These are phyloP conservation scores for Fraxinus dipetala DNA, from an alignment of 305 asterid genomes.

Conservation along the genomic window DNA sequence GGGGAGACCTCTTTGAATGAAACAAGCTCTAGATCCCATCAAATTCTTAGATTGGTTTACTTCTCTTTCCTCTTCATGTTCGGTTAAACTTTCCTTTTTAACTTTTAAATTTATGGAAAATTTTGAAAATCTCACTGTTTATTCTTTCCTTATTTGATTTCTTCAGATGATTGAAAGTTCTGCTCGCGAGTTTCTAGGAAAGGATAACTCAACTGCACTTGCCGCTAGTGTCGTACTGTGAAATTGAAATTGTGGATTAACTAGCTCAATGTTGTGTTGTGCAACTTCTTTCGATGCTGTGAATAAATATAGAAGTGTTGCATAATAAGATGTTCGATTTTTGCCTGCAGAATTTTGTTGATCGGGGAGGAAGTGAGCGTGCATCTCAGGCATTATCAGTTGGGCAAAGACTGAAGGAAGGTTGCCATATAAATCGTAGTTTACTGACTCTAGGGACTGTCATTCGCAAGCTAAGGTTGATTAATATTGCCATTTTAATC, in stretches of 20 bases:
- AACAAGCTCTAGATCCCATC: slow-evolving; percentile 96
- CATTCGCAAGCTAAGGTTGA: slow-evolving; percentile 93
- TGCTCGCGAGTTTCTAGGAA: slow-evolving; percentile 89
- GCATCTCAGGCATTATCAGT: slow-evolving; percentile 92
- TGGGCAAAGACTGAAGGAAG: slow-evolving; percentile 96
- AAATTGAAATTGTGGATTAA: slow-evolving; percentile 19
- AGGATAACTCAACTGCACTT: slow-evolving; percentile 92
- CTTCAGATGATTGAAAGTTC: slow-evolving; percentile 94
- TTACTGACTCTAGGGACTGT: slow-evolving; percentile 88
- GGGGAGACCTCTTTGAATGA: slow-evolving; percentile 93
- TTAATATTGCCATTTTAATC: slow-evolving; percentile 17
- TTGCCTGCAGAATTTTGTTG: slow-evolving; percentile 88
- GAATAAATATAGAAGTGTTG: slow-evolving; percentile 13
- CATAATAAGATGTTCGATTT: slow-evolving; percentile 16
- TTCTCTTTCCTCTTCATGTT: slow-evolving; percentile 14
- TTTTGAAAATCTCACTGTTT: background rate
- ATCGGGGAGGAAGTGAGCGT: slow-evolving; percentile 95
- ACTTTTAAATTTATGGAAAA: background rate
- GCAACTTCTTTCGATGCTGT: slow-evolving; percentile 12
- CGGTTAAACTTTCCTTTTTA: background rate
- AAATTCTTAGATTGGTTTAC: slow-evolving; percentile 89
- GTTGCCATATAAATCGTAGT: slow-evolving; percentile 98
- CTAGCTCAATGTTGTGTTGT: background rate
- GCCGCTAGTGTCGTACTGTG: slow-evolving; percentile 86
- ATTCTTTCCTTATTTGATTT: slow-evolving; percentile 24